Base-by-base conservation (phyloP, 345 rosid species). In the Sisymbrium altissimum region DNA sequence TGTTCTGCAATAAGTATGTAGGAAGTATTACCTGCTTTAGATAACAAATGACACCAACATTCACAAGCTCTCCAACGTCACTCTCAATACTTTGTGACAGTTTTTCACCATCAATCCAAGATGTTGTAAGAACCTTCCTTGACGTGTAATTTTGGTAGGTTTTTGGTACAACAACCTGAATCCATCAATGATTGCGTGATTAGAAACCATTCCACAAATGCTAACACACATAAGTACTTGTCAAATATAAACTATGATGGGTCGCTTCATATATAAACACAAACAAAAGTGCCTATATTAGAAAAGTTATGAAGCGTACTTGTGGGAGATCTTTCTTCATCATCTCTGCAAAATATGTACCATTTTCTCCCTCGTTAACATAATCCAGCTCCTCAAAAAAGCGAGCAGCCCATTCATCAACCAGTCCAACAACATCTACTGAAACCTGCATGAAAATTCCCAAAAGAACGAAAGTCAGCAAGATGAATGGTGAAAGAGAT, bases 361-460 rank as follows among this genome's bases (percentile, higher is more conserved):
- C 97, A 83, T 91, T 91, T 79, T 89, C 90, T 66, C 98, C 98
- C 87, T 94, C 97, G 10, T 87, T 91, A 75, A 94, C 79, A 86
- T 94, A 94, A 81, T 94, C 98, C 66, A 94, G 82, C 86, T 94
- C 98, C 81, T 94, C 98, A 67, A 94, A 94, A 68, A 94, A 94
- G 14, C 98, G 96, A 75, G 97, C 89, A 64, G 98, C 96, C 97
- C 98, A 94, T 83, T 94, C 98, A 84, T 94, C 98, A 77, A 94
- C 97, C 83, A 94, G 76, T 14, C 97, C 98, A 80, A 94, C 98
- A 71, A 94, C 89, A 77, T 94, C 97, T 57, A 91, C n/a, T 9
- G 96, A 86, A 50, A 94, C 78, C 98, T 91, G 80, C 43, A 44
- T 10, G 52, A 50, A 36, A 50, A 17, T 9, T 32, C 17, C 66